Evolutionary conservation across 176 grass and related monocot species (phyloP), one percentile per base, ranked within the genome.

Genomic region (Pontederia crassipes): DNA sequence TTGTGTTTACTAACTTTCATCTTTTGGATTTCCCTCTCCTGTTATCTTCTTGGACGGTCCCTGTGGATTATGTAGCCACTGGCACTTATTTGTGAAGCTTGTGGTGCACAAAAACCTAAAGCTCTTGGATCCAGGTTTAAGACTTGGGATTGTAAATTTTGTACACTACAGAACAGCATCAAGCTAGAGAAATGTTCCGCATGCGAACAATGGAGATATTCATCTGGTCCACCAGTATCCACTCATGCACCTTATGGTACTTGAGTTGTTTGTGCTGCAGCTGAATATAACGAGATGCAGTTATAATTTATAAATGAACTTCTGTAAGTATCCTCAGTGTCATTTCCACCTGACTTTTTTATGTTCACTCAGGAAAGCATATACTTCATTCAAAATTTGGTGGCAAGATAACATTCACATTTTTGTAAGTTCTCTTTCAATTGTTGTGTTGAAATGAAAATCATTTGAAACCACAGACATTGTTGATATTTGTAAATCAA

Each of bases 111-210:
- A 60, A 98, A 89, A 67, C 93, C 84, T 61, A 88, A 86, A 83
- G 64, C 76, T 62, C 61, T 70, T 66, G 78, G 64, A 72, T 77
- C 79, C 7, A 98, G 88, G 74, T 89, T 72, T 27, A 69, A 51
- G 49, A 79, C 56, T 13, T 98, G 93, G 93, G 80, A 79, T 35
- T 98, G 87, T 59, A 98, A 92, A 75, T 92, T 92, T 76, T 98
- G 93, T 75, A 89, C 93, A 54, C 75, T 98, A 47, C 81, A 91
- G 70, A 92, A 98, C 53, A 71, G 67, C 48, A 72, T 28, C 45
- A 81, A 92, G 65, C 68, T 86, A 68, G 93, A 98, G 11, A 98
- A 81, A 83, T 98, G 93, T 66, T 88, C 79, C 8, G 88, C 84
- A 6, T 98, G 93, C 5, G 57, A 72, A 58, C 84, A 92, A 26